Evolutionary conservation across 352 stramenopile species (phyloP), one percentile per base, ranked within the genome.

Genomic region (Lagenidium giganteum): DNA sequence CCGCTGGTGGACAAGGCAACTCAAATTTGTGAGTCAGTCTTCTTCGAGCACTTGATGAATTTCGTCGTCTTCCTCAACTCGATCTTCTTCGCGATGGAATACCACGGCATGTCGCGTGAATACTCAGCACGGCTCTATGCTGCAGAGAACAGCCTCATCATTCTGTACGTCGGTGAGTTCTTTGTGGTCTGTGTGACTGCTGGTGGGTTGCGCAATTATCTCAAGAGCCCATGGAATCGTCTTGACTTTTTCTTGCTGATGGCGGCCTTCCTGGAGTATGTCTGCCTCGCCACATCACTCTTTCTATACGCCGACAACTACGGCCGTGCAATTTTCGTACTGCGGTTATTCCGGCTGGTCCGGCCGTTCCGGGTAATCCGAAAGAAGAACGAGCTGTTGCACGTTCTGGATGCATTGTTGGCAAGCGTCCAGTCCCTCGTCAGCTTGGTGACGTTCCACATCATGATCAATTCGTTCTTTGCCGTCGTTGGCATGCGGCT

Each of bases 11-110:
- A 83, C 8, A 67, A 41, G 23, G n/a, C n/a, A n/a, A n/a, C n/a
- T n/a, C n/a, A n/a, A n/a, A 57, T 85, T 11, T 68, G 61, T 8
- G 75, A 88, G 21, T 84, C 70, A 0, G 33, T 70, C 7, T 38
- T 68, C 0, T 91, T 93, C 22, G 78, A 93, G 39, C 70, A 88
- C 39, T 61, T 83, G 22, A 88, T 91, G 67, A 91, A 89, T 40
- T 21, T 64, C 4, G 54, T 89, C 11, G 76, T 93, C 4, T 78
- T 93, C 33, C 47, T 67, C 21, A 93, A 91, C 56, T 76, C 73
- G 2, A 41, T 91, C 0, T 50, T 93, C 8, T 87, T 91, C 8
- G 70, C 78, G 8, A 68, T 91, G 17, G 79, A 91, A 48, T 89
- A 88, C 27, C 69, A 85, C 34, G 81, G 76, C 1, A 88, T 86